Base-by-base conservation (phyloP, 176 grass and related monocot genomes). In the Oryza australiensis region DNA sequence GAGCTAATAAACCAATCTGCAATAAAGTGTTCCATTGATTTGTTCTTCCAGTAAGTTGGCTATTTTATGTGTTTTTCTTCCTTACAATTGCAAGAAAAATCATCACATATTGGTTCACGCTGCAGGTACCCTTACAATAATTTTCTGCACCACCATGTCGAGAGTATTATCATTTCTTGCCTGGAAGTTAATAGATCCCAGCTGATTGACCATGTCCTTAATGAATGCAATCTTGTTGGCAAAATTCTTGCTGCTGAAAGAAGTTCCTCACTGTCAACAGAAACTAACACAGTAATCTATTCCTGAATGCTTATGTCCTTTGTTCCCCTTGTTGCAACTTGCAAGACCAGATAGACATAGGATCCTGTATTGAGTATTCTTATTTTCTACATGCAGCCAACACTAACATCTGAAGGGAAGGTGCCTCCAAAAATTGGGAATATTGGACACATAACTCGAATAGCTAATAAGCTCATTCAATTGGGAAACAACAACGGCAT, bases 61-160 rank as follows among this genome's bases (percentile, higher is more conserved):
- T 79, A 27, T 42, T 63, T 3, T 27, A 0, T 81, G 0, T 35
- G 34, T 26, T 24, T 84, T 35, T 64, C 22, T 75, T 26, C 28
- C 26, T 72, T 29, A 37, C 9, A 9, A 42, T 57, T 41, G 20
- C 12, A 42, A 26, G 26, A 9, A 26, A 26, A 33, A 13, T 81
- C 3, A 32, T 87, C 22, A 78, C 8, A 45, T 28, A 75, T 73
- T 68, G 26, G n/a, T 48, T 74, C 12, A 24, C 72, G 40, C 64
- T 96, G 38, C 60, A 96, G 93, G 90, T 96, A 96, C 75, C 82
- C 87, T 53, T 95, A 90, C 64, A 95, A 95, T 85, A 95, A 95
- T 51, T 95, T 92, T 73, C 55, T 95, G 70, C 93, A 92, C 76
- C 90, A 95, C 48, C 90, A 95, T 78, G 90, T 95, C 32, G 93